Percentiles rank a stretch among this genome's conserved stretches.
Evolutionary conservation across 192 early-diverging fungal genomes (phyloP).

Genomic region (Backusella tarrabulga): DNA sequence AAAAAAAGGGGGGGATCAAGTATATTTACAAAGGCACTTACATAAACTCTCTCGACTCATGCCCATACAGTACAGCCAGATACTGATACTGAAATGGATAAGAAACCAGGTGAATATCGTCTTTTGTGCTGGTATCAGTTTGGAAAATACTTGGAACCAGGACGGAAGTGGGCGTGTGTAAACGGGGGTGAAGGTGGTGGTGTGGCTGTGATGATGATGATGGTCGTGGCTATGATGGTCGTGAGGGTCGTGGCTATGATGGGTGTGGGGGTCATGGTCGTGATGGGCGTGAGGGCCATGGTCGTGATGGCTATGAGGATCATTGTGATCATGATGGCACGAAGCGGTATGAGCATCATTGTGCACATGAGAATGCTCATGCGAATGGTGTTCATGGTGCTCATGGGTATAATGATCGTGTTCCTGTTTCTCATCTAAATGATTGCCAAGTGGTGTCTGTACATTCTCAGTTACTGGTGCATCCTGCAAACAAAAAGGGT

Average conservation of each 20-base stretch:
- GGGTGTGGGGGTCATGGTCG: neutral
- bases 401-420: conserved; percentile 25
- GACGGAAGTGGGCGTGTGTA: conserved; percentile 40
- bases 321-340: conserved; percentile 14
- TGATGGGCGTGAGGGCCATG: conserved; percentile 12
- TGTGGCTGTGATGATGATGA: conserved; percentile 17
- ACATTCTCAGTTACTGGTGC: neutral
- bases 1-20: neutral
- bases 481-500: neutral
- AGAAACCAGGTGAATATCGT: conserved; percentile 54
- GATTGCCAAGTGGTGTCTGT: conserved; percentile 13
- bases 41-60: conserved; percentile 45
- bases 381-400: neutral
- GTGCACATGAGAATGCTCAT: neutral
- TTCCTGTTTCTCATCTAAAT: conserved; percentile 8
- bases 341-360: neutral
- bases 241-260: conserved; percentile 19
- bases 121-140: conserved; percentile 47
- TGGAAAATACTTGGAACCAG: conserved; percentile 37
- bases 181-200: neutral
- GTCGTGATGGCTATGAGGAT: neutral
- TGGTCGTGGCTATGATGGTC: conserved; percentile 8
- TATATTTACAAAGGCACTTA: conserved; percentile 21
- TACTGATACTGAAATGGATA: conserved; percentile 41
- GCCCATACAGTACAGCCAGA: conserved; percentile 44